Evolutionary conservation across 2,329 filamentous ascomycete genomes (phyloP).

Genomic region (Alternaria incomplexa): DNA sequence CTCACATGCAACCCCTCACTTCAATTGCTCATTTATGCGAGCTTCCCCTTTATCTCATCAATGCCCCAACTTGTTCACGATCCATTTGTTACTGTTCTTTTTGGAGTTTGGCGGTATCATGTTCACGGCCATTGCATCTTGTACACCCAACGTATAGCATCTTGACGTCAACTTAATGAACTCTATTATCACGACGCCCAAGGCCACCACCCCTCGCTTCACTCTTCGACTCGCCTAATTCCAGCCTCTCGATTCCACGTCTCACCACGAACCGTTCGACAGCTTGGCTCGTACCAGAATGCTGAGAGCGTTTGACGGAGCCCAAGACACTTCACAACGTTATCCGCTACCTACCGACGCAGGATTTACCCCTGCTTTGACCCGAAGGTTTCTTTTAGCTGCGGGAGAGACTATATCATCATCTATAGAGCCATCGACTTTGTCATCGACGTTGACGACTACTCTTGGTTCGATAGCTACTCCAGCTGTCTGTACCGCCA

Average conservation of each 20-base stretch:
- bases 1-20: conserved; percentile 28
- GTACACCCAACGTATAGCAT: conserved; percentile 17
- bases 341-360: conserved; percentile 28
- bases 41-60: conserved; percentile 11
- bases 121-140: conserved; percentile 7
- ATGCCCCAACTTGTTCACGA: conserved; percentile 1
- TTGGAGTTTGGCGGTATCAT: conserved; percentile 8
- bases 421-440: background rate
- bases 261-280: conserved; percentile 3
- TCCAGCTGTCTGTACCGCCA: background rate
- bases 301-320: conserved; percentile 22
- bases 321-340: conserved; percentile 30
- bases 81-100: background rate
- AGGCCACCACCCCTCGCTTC: background rate
- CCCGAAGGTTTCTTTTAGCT: conserved; percentile 28
- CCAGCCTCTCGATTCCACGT: conserved; percentile 1
- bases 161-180: conserved; percentile 30
- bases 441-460: background rate
- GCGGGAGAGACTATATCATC: conserved; percentile 16
- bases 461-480: conserved; percentile 1
- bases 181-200: conserved; percentile 23
- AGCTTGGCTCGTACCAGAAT: conserved; percentile 22
- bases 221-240: background rate
- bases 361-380: conserved; percentile 25
- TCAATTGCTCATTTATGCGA: conserved; percentile 26